Conservation (phyloP, 202 grass and related monocot genomes). For the Zoysia matrella region DNA sequence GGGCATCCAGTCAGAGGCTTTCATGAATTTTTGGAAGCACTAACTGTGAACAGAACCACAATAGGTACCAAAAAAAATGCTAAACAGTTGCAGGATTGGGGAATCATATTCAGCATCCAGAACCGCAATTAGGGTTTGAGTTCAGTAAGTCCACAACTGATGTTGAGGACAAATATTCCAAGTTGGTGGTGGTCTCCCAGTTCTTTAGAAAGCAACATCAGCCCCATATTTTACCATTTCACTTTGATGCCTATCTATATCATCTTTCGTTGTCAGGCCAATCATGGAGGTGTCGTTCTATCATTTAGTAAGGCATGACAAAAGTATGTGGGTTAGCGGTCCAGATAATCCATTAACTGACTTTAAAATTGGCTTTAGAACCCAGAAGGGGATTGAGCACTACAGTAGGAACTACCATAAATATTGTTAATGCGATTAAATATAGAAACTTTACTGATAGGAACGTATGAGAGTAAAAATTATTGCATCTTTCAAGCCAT, state of each 20-base stretch:
- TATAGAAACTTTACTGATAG: constrained; percentile 42
- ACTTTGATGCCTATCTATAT: constrained; percentile 50
- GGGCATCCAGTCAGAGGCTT: constrained; percentile 30
- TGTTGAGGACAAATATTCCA: constrained; percentile 55
- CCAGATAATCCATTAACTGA: constrained; percentile 50
- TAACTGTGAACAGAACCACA: constrained; percentile 41
- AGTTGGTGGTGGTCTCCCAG: constrained; percentile 32
- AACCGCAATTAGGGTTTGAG: constrained; percentile 37
- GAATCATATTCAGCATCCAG: constrained; percentile 38
- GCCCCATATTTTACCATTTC: constrained; percentile 35
- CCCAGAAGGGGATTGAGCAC: constrained; percentile 49
- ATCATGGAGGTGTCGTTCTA: constrained; percentile 43
- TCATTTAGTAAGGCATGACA: constrained; percentile 38
- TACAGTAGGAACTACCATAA: constrained; percentile 33
- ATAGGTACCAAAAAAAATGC: constrained; percentile 1
- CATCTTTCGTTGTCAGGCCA: constrained; percentile 48
- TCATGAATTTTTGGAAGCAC: constrained; percentile 55
- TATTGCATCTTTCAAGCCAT: constrained; percentile 49
- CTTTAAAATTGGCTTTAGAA: constrained; percentile 37
- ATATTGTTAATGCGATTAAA: constrained; percentile 44
- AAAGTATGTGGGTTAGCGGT: constrained; percentile 40
- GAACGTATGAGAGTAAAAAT: constrained; percentile 49
- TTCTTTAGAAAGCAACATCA: constrained; percentile 46
- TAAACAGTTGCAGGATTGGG: constrained; percentile 27
- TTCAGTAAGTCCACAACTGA: constrained; percentile 38